Conservation (phyloP, 208 protist genomes). For the Crithidia sp. region DNA sequence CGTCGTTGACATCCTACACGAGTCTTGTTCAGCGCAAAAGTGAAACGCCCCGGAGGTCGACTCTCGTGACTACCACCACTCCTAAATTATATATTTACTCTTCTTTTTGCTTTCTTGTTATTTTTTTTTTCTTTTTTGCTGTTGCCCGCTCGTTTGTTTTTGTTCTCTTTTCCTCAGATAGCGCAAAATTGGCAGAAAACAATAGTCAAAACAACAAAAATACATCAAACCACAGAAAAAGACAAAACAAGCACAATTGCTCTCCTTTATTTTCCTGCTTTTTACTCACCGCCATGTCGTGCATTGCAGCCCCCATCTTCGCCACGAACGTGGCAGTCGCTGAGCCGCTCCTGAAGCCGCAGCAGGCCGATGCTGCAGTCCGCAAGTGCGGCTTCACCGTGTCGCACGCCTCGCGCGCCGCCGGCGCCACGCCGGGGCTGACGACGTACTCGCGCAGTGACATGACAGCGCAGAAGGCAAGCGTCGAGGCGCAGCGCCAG, state of each 20-base stretch:
- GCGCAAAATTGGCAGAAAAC: not conserved
- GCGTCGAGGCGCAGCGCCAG: conserved; percentile 29
- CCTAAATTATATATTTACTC: no score
- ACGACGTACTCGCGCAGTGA: conserved; percentile 29
- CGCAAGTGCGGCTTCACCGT: conserved; percentile 54
- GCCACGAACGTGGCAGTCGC: conserved; percentile 11
- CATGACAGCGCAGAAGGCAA: conserved; percentile 39
- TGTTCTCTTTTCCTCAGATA: not conserved
- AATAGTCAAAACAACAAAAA: not conserved
- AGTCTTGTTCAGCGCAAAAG: not conserved
- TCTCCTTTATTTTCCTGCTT: not conserved
- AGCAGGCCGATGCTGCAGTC: not conserved
- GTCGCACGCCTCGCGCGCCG: conserved; percentile 41
- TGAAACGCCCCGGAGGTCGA: no score
- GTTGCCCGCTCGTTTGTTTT: conserved; percentile 7
- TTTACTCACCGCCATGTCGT: conserved; percentile 8
- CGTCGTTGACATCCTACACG: not conserved
- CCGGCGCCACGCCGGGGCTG: conserved; percentile 1
- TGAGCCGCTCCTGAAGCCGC: conserved; percentile 8
- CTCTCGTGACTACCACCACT: no score
- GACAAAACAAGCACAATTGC: no score
- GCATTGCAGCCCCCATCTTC: conserved; percentile 1
- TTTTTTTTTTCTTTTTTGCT: conserved; percentile 18
- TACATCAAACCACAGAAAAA: not conserved
- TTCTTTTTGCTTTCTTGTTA: not conserved